phyloP scores from a whole-genome alignment of 2,329 filamentous ascomycete genomes.

The Scytalidium lignicola region DNA sequence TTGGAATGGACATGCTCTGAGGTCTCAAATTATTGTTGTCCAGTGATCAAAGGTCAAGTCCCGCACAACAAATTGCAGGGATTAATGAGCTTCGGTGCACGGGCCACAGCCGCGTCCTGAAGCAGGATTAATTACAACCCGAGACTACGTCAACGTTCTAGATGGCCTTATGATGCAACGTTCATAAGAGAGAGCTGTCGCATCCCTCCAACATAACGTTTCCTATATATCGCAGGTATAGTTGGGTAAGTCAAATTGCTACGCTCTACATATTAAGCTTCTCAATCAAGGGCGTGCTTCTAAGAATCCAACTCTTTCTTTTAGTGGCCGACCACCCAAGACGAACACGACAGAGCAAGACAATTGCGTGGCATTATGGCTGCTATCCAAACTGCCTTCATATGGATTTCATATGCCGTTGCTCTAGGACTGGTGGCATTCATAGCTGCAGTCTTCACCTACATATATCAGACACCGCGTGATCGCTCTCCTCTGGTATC shows the following conservation, averaged over 20 bases:
- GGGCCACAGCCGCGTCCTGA: background rate
- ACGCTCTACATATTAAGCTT: background rate
- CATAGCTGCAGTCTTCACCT: slow-evolving; percentile 79
- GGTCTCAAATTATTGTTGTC: background rate
- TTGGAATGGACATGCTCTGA: background rate
- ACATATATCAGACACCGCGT: slow-evolving; percentile 83
- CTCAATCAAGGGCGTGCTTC: background rate
- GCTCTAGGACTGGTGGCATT: slow-evolving; percentile 72
- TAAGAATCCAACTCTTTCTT: background rate
- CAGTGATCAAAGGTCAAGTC: background rate
- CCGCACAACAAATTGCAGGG: background rate
- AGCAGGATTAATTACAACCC: background rate
- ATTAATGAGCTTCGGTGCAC: background rate
- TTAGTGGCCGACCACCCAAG: too few species aligned
- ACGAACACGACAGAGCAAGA: background rate
- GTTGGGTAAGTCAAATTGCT: background rate
- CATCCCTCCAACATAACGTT: background rate
- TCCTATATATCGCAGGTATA: background rate
- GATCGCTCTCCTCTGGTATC: slow-evolving; percentile 82
- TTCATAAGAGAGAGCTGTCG: background rate
- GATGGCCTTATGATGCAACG: background rate
- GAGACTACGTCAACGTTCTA: background rate
- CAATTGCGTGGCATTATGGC: slow-evolving; percentile 22
- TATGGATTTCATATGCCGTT: slow-evolving; percentile 90
- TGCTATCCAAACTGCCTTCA: slow-evolving; percentile 80